Conservation (phyloP, 192 early-diverging fungal species). For the Diversispora epigaea region DNA sequence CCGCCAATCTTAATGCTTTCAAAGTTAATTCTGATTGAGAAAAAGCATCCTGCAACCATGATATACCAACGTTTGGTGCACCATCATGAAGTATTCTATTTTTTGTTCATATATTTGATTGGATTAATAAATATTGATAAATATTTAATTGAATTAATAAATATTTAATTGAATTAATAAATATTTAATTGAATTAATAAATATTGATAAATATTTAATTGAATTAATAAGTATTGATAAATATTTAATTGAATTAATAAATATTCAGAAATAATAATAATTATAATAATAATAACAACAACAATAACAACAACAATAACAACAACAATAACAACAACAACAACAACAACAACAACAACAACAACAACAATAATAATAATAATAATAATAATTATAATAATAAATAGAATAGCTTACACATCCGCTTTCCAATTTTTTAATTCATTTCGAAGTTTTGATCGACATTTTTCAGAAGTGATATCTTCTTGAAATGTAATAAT, state of each 20-base stretch:
- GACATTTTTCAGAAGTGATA: conserved; percentile 93
- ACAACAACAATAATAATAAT: no score
- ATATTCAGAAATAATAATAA: neutral
- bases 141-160: neutral
- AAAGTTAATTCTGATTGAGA: conserved; percentile 91
- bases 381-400: neutral
- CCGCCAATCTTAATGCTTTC: conserved; percentile 89
- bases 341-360: no score
- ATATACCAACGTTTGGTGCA: conserved; percentile 96
- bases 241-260: neutral
- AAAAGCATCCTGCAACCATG: conserved; percentile 97
- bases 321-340: no score
- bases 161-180: neutral
- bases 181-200: neutral
- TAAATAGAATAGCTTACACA: conserved; percentile 58
- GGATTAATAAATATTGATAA: neutral
- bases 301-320: no score
- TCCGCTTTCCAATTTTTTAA: conserved; percentile 99
- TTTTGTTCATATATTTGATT: neutral
- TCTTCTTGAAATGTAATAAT: conserved; percentile 96
- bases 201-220: neutral
- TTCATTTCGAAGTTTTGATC: conserved; percentile 77
- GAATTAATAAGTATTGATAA: neutral
- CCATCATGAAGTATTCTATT: conserved; percentile 92
- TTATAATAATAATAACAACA: neutral